Base-by-base conservation (phyloP, 768 basidiomycete genomes). In the Tylopilus balloui region DNA sequence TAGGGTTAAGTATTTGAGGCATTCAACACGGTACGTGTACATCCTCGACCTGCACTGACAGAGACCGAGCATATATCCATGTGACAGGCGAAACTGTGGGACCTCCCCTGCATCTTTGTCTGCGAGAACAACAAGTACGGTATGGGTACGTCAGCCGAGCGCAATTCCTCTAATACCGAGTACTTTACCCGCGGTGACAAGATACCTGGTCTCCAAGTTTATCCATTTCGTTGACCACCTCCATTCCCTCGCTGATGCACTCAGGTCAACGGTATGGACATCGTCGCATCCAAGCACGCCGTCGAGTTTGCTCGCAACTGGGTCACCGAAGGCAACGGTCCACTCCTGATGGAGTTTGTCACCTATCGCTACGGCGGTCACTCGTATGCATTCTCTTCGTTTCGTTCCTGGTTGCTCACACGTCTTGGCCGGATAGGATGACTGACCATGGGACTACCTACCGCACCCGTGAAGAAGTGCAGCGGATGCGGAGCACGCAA, bases 111-210 rank as follows among this genome's bases (percentile, higher is more conserved):
- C 58, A 78, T 97, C 47, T 98, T 98, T 67, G 84, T 95, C 13
- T 98, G 94, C 66, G 94, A 99, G 70, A 98, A 99, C 78, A 98
- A 99, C 84, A 89, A 96, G 71, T 97, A 97, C 68, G 94, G 96
- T 62, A 97, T 99, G 95, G 95, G 95, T 56, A 98, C 95, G 3
- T 89, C 94, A 3, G 92, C 94, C 12, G 90, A 92, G 65, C 86
- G 95, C 55, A 87, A 84, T 57, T 95, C 92, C 15, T 81, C 84
- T 61, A 97, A 98, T 76, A 93, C 94, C 55, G 79, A 85, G 69
- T 99, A 96, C 79, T 97, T 84, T 71, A 95, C 88, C 32, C 89
- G 95, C 58, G 95, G 95, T 47, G 95, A 99, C 73, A 86, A 89
- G 69, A 98, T 98, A 61, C 92, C 95, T 38, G 95, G 95, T 67